phyloP scores from a whole-genome alignment of 306 rosid genomes.

The Vigna angularis region DNA sequence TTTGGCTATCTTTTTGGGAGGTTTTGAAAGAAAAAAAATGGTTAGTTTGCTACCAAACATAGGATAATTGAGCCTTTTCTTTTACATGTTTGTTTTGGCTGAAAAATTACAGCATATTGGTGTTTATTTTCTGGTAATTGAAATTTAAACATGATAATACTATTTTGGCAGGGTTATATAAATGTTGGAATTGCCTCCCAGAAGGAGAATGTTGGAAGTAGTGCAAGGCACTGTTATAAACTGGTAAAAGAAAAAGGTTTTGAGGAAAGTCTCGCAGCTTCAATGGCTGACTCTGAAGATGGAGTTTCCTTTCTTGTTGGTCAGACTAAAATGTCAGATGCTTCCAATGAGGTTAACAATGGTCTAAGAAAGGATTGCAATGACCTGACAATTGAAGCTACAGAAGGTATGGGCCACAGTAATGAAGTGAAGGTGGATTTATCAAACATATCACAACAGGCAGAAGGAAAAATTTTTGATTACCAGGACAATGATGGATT shows the following conservation, averaged over 20 bases:
- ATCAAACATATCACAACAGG: conserved; percentile 48
- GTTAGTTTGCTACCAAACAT: not conserved
- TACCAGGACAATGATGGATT: conserved; percentile 49
- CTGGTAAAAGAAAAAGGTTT: conserved; percentile 68
- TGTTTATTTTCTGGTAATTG: conserved; percentile 32
- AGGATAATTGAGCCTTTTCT: conserved; percentile 15
- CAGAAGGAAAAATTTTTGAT: conserved; percentile 49
- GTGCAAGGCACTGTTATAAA: conserved; percentile 62
- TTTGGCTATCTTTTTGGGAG: not conserved
- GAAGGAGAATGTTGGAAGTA: conserved; percentile 68
- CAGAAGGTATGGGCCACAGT: conserved; percentile 47
- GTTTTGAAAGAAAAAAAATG: not conserved
- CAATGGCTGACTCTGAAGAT: conserved; percentile 89
- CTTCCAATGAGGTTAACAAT: conserved; percentile 52
- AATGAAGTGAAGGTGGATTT: conserved; percentile 40
- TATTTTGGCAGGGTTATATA: conserved; percentile 87
- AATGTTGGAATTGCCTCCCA: conserved; percentile 93
- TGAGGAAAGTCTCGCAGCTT: conserved; percentile 66
- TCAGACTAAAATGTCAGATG: conserved; percentile 63
- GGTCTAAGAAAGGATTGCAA: conserved; percentile 43
- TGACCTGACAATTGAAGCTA: conserved; percentile 50
- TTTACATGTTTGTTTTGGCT: conserved; percentile 6
- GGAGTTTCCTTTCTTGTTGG: conserved; percentile 90
- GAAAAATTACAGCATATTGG: conserved; percentile 3
- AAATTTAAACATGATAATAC: conserved; percentile 36